Percentiles rank a stretch among this genome's conserved stretches.
Conservation (phyloP, 495 filamentous ascomycete species). For the Daldinia bambusicola region DNA sequence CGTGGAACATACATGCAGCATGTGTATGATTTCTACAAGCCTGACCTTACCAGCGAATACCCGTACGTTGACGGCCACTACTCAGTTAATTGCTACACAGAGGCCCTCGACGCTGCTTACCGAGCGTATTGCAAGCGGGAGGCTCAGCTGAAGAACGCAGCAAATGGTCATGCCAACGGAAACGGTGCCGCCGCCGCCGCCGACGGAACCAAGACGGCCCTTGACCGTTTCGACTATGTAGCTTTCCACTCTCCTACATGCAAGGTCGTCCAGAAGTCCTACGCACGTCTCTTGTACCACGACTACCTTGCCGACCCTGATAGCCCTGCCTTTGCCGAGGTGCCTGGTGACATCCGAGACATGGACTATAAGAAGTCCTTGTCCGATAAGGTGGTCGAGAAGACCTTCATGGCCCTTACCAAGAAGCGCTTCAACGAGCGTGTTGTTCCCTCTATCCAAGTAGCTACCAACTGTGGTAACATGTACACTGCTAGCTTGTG, state of each 20-base stretch:
- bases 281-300: constrained; percentile 95
- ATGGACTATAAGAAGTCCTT: constrained; percentile 87
- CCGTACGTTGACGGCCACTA: constrained; percentile 96
- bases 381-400: constrained; percentile 93
- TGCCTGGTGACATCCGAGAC: constrained; percentile 85
- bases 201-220: constrained; percentile 66
- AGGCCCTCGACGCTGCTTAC: constrained; percentile 96
- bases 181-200: constrained; percentile 57
- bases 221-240: constrained; percentile 97
- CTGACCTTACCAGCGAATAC: constrained; percentile 97
- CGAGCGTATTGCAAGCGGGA: constrained; percentile 92
- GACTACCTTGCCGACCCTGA: constrained; percentile 86
- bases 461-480: constrained; percentile 96
- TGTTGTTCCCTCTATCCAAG: constrained; percentile 83
- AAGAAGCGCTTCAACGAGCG: constrained; percentile 96
- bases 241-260: constrained; percentile 96
- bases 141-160: constrained; percentile 69
- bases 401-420: constrained; percentile 92
- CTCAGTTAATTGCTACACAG: constrained; percentile 94
- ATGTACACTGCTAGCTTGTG: constrained; percentile 99
- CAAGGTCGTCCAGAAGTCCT: constrained; percentile 97
- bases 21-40: constrained; percentile 99
- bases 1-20: constrained; percentile 93
- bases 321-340: constrained; percentile 81
- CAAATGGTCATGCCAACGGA: constrained; percentile 61